Evolutionary conservation across 2,329 filamentous ascomycete genomes (phyloP).

Genomic region (Fusarium mangiferae): DNA sequence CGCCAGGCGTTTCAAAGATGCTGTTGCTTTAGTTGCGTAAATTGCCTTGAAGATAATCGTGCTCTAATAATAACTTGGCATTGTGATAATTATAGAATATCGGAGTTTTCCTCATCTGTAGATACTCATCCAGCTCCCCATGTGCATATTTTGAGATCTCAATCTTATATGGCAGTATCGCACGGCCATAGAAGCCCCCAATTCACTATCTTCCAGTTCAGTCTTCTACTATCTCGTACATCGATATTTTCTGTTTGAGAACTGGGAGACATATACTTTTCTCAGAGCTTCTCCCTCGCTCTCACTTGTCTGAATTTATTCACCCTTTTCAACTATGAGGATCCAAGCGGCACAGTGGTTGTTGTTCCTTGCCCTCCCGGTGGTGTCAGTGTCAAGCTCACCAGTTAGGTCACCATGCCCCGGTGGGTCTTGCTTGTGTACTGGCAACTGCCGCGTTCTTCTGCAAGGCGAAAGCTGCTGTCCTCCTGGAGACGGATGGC

Average conservation of each 20-base stretch:
- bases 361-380: accelerated
- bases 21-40: not conserved
- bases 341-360: accelerated
- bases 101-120: not conserved
- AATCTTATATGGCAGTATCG: not conserved
- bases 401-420: not conserved
- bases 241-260: no score
- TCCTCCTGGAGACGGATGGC: not conserved
- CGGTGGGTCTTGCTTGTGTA: not conserved
- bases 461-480: not conserved
- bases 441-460: not conserved
- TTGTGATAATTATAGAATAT: not conserved
- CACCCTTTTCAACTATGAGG: no score
- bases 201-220: not conserved
- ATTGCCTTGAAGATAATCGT: accelerated
- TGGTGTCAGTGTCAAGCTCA: not conserved
- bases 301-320: no score
- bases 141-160: not conserved
- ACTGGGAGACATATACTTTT: no score
- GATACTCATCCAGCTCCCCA: not conserved
- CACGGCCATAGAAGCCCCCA: not conserved
- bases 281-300: no score
- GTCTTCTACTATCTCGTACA: no score
- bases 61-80: no score
- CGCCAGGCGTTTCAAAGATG: not conserved